Base-by-base conservation (phyloP, 495 filamentous ascomycete genomes). In the Neurospora africana region DNA sequence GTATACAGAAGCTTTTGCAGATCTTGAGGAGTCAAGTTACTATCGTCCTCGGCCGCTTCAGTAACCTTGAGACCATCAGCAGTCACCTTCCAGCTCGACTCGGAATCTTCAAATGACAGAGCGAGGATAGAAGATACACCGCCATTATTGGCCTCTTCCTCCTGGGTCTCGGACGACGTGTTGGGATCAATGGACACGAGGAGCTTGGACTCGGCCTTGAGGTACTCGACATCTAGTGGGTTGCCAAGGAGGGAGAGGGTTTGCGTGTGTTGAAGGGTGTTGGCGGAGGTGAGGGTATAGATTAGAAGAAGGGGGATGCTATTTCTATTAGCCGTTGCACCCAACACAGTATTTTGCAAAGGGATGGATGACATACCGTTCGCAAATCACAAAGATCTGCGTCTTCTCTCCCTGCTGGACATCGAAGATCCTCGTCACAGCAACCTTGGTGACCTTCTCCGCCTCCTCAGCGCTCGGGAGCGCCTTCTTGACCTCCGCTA, bases 1-100 rank as follows among this genome's bases (percentile, higher is more conserved):
- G 84, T 83, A 80, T 97, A 97, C 70, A 97, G 73, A 1, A 89
- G 80, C 67, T 89, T 87, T 15, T 85, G 82, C 33, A 91, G 72
- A 44, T 85, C 80, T 43, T 83, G 78, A 19, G 81, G 75, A 21
- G 72, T 72, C 65, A 87, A 36, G 36, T 71, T 75, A 19, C 78
- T 69, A 41, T 76, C 30, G 23, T 84, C 71, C 33, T 72, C 71
- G 27, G 74, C 73, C 33, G 41, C 58, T 5, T 43, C 71, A 7
- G 69, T 69, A 4, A 69, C 69, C 7, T 73, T 71, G 10, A 76
- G 40, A 41, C 73, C 69, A 30, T 58, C 37, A 4, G 61, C 38
- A 0, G 21, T 69, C 33, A 70, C 71, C 36, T 69, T 58, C 74
- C 38, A 72, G 1, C 69, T 72, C 11, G 72, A 53, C 53, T 74